A percentile compares a stretch with the other conserved stretches of the same genome.
phyloP scores from a whole-genome alignment of 805 yeast genomes.

The Zygotorulaspora florentina region DNA sequence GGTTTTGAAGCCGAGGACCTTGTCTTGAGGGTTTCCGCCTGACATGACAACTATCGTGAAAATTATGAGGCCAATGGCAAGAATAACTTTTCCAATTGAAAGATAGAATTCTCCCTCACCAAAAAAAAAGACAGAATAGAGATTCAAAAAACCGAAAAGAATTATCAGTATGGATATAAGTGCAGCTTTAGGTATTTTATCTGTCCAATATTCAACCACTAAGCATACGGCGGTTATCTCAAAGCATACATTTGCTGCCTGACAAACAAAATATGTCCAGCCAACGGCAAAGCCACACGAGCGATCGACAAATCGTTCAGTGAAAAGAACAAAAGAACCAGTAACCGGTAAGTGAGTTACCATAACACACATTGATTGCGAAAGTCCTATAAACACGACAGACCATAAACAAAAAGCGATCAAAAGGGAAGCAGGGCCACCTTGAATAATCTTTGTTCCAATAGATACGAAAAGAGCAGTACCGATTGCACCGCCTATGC shows the following conservation, averaged over 20 bases:
- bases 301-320: conserved; percentile 58
- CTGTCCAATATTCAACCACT: conserved; percentile 57
- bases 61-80: conserved; percentile 44
- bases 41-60: conserved; percentile 46
- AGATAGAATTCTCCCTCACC: conserved; percentile 41
- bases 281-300: conserved; percentile 60
- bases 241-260: conserved; percentile 49
- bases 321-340: conserved; percentile 39
- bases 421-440: conserved; percentile 71
- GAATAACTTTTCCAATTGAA: conserved; percentile 42
- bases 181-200: conserved; percentile 48
- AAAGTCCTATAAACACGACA: conserved; percentile 63
- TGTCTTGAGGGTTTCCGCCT: conserved; percentile 48
- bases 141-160: conserved; percentile 44
- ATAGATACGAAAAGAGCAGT: conserved; percentile 79
- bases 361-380: conserved; percentile 58
- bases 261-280: conserved; percentile 51
- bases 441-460: conserved; percentile 53
- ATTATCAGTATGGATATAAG: conserved; percentile 54
- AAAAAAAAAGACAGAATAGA: conserved; percentile 49
- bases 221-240: conserved; percentile 62
- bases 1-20: conserved; percentile 61
- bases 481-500: conserved; percentile 80
- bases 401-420: conserved; percentile 57
- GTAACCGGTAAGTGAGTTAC: conserved; percentile 58